Evolutionary conservation across 2,329 filamentous ascomycete genomes (phyloP).

Genomic region (Pseudocercospora fijiensis): DNA sequence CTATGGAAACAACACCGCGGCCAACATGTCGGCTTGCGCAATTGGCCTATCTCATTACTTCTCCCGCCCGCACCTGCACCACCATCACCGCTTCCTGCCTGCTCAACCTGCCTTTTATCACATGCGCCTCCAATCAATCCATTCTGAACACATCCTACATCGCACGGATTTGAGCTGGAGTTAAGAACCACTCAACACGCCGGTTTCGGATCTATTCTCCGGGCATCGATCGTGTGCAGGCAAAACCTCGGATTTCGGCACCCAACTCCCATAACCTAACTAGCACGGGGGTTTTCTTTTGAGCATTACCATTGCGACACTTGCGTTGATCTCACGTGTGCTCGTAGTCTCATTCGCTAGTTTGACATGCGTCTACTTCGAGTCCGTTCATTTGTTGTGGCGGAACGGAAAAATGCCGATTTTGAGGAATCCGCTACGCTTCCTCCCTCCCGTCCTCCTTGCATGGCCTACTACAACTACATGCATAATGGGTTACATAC

Average conservation of each 20-base stretch:
- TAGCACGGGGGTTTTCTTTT: too few species aligned
- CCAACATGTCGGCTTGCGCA: not conserved
- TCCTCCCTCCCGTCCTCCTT: not conserved
- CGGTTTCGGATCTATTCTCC: not conserved
- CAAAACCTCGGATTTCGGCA: not conserved
- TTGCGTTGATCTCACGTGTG: slow-evolving; percentile 2
- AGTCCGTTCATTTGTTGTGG: not conserved
- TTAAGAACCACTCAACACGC: not conserved
- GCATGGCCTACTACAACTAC: not conserved
- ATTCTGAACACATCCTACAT: not conserved
- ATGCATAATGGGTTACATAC: not conserved
- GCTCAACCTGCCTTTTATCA: not conserved
- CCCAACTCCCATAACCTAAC: too few species aligned
- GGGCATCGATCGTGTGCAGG: too few species aligned
- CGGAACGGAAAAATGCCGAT: not conserved
- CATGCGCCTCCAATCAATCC: not conserved
- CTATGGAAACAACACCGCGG: not conserved
- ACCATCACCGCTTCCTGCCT: not conserved
- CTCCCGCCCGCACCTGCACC: not conserved
- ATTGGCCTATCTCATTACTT: not conserved
- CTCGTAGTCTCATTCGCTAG: not conserved
- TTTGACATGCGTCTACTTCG: not conserved
- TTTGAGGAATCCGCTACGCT: not conserved
- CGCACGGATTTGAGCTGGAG: slow-evolving; percentile 2
- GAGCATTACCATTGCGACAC: not conserved